A percentile compares a stretch with the other conserved stretches of the same genome.
Evolutionary conservation across 306 rosid genomes (phyloP).

Genomic region (Cercis canadensis): DNA sequence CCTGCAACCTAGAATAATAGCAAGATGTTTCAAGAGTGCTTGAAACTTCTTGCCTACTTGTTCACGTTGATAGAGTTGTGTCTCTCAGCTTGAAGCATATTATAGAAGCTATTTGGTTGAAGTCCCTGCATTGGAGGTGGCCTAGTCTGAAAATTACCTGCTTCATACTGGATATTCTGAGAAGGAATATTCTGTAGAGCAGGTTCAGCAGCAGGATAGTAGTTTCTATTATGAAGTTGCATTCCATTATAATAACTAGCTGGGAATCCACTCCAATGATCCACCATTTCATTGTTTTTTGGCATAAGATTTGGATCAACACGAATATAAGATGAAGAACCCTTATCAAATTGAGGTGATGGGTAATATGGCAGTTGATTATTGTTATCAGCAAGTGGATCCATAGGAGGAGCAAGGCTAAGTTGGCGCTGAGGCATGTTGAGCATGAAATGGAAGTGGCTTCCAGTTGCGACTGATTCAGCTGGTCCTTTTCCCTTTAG

Average conservation of each 20-base stretch:
- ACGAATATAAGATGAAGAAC: too few relatives aligned
- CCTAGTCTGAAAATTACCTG: background rate
- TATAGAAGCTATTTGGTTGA: background rate
- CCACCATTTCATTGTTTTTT: background rate
- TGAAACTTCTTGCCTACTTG: background rate
- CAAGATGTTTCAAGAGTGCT: too few relatives aligned
- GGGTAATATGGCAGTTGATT: background rate
- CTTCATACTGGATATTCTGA: slow-evolving; percentile 20
- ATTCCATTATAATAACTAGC: background rate
- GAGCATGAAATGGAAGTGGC: slow-evolving; percentile 5
- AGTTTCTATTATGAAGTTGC: background rate
- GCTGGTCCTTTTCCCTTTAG: background rate
- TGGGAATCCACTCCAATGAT: background rate
- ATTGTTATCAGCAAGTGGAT: background rate
- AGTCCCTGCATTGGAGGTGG: slow-evolving; percentile 4
- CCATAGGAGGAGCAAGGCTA: background rate
- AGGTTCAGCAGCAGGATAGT: background rate
- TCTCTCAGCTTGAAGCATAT: background rate
- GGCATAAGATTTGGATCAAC: background rate
- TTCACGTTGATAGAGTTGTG: background rate
- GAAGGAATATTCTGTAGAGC: background rate
- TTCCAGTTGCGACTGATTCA: background rate
- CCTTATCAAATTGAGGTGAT: background rate
- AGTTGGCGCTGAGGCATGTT: background rate
- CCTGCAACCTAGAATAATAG: too few relatives aligned